phyloP scores from a whole-genome alignment of 2,329 filamentous ascomycete genomes.

The Helotiales sp. region DNA sequence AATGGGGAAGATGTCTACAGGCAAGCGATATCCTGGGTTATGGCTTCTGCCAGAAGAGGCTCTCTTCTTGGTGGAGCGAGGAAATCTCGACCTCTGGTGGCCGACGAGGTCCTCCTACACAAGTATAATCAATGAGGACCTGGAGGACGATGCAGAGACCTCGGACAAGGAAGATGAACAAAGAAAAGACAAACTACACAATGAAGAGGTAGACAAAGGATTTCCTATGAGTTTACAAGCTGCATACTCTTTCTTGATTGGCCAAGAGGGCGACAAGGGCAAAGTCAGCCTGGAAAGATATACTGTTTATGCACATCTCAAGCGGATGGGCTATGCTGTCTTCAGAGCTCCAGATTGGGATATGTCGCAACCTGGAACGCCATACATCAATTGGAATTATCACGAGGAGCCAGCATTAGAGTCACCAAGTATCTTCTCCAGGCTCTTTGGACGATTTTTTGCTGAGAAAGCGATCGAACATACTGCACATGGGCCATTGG shows the following conservation, averaged over 20 bases:
- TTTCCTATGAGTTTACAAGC: conserved; percentile 90
- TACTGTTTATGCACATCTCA: conserved; percentile 84
- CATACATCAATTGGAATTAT: conserved; percentile 5
- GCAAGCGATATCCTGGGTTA: conserved; percentile 60
- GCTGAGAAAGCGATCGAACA: conserved; percentile 23
- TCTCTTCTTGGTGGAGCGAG: conserved; percentile 84
- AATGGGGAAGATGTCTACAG: conserved; percentile 67
- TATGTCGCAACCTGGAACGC: conserved; percentile 28
- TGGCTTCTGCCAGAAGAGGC: conserved; percentile 94
- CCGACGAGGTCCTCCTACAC: conserved; percentile 56
- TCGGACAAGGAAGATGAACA: conserved; percentile 42
- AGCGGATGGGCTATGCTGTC: conserved; percentile 79
- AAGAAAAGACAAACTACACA: conserved; percentile 22
- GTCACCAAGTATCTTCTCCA: conserved; percentile 29
- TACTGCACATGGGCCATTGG: conserved; percentile 52
- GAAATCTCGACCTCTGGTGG: conserved; percentile 86
- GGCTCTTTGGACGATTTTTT: conserved; percentile 34
- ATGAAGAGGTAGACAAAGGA: conserved; percentile 58
- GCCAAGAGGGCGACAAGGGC: conserved; percentile 61
- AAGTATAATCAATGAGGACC: conserved; percentile 31
- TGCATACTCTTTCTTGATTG: conserved; percentile 82
- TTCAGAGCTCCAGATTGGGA: conserved; percentile 64
- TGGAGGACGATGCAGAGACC: no score
- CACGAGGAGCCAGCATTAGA: conserved; percentile 3
- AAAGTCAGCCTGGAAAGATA: conserved; percentile 75